Evolutionary conservation across 495 filamentous ascomycete genomes (phyloP), one percentile per base, ranked within the genome.

Genomic region (Lentithecium fluviatile): DNA sequence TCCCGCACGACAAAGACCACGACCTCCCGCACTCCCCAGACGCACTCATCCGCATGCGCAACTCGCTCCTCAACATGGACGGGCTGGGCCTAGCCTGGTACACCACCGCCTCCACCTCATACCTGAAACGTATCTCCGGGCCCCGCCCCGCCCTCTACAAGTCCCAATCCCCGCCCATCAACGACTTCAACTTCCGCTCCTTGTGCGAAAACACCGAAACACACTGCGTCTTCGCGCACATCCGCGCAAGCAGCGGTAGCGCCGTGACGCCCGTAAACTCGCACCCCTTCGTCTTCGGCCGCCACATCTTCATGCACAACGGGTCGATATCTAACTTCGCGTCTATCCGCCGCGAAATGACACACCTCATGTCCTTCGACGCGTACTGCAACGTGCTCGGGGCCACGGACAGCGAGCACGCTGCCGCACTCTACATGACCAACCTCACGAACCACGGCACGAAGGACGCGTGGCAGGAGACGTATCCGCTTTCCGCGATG

Each of bases 281-380:
- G 38, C 79, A 82, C 52, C 79, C 79, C 2, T 82, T 80, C 62
- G 70, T 76, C 36, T 82, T 80, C 49, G 78, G 79, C 21, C 67
- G 77, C 23, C 76, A 79, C 56, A 65, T 69, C 5, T 76, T 82
- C 45, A 80, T 82, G 65, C 78, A 81, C 61, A 80, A 80, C 63
- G 79, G 79, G 12, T 72, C 68, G 17, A 69, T 81, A n/a, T 68
- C 73, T 12, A 58, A 72, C 52, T 82, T 80, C 58, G 45, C 66
- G 7, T 57, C 57, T 2, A 77, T 82, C 53, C 69, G 73, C 24
- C 72, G 76, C 12, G 70, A 72, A 15, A 61, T 81, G 51, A 71
- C 67, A 21, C 62, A 71, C 26, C 53, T 72, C 6, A 69, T 82
- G 64, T 66, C 64, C 37, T 70, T 72, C 21, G 79, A 79, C 29